These are phyloP conservation scores for Ormosia emarginata DNA, from an alignment of 306 rosid species.

Conservation along the genomic window DNA sequence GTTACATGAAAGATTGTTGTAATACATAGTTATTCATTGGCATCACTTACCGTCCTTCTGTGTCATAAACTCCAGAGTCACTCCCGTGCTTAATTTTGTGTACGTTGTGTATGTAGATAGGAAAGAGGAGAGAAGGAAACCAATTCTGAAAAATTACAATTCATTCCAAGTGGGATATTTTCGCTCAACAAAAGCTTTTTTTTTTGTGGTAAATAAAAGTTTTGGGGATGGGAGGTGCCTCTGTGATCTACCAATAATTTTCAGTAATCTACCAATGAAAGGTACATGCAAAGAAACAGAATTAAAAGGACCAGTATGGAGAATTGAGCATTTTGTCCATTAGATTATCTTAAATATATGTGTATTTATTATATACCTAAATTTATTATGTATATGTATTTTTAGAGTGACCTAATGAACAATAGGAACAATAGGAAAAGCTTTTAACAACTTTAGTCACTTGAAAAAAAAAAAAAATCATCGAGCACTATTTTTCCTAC, in stretches of 20 bases:
- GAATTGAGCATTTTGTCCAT: not conserved
- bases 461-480: no score
- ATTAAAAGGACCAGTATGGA: not conserved
- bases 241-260: no score
- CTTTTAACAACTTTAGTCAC: not conserved
- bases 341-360: not conserved
- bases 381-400: not conserved
- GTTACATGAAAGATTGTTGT: not conserved
- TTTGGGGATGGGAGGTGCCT: not conserved
- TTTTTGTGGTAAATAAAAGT: no score
- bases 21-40: not conserved
- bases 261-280: not conserved
- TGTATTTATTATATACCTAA: not conserved
- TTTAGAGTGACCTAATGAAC: not conserved
- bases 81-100: slow-evolving; percentile 84
- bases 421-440: not conserved
- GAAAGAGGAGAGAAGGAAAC: slow-evolving; percentile 81
- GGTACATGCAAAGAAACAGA: not conserved
- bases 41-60: slow-evolving; percentile 69
- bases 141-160: slow-evolving; percentile 41
- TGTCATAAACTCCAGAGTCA: slow-evolving; percentile 76
- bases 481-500: no score
- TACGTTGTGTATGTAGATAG: slow-evolving; percentile 62
- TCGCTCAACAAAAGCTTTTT: not conserved
- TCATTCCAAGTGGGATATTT: not conserved